phyloP scores from a whole-genome alignment of 179 eudicot genomes.

The Beta lomatogona region DNA sequence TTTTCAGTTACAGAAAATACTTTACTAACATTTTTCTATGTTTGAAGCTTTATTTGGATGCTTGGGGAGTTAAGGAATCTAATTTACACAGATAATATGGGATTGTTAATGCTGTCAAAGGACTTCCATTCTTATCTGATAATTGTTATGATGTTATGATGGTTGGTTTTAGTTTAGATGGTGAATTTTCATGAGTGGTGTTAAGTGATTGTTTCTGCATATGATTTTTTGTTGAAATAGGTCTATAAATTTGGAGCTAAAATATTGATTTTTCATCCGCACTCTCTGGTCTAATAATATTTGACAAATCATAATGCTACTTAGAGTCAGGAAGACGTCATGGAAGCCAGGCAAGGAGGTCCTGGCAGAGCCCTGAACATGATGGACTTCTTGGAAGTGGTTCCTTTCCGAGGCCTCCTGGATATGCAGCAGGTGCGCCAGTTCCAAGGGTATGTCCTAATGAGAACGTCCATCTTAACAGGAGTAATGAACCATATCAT shows the following conservation, averaged over 20 bases:
- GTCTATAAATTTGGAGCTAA: conserved; percentile 9
- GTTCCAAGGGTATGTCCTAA: conserved; percentile 57
- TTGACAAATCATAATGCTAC: conserved; percentile 19
- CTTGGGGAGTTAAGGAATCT: background rate
- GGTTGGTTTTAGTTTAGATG: background rate
- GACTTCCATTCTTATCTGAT: background rate
- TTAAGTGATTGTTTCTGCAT: background rate
- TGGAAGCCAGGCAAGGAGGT: conserved; percentile 57
- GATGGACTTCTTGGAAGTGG: conserved; percentile 99
- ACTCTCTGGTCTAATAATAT: conserved; percentile 2
- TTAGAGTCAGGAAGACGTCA: conserved; percentile 75
- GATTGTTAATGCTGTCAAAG: background rate
- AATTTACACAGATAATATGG: background rate
- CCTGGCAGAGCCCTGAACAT: conserved; percentile 88
- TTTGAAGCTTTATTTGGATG: background rate
- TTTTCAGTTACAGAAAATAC: background rate
- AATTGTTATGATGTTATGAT: background rate
- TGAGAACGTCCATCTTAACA: conserved; percentile 61
- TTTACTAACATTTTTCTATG: background rate
- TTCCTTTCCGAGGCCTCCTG: conserved; percentile 88
- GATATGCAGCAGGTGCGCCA: conserved; percentile 59
- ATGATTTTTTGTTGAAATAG: conserved; percentile 9
- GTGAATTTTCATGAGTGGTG: background rate
- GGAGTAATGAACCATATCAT: conserved; percentile 87
- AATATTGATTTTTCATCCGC: background rate